phyloP scores from a whole-genome alignment of 2,329 filamentous ascomycete genomes.

The Aureobasidium namibiae region DNA sequence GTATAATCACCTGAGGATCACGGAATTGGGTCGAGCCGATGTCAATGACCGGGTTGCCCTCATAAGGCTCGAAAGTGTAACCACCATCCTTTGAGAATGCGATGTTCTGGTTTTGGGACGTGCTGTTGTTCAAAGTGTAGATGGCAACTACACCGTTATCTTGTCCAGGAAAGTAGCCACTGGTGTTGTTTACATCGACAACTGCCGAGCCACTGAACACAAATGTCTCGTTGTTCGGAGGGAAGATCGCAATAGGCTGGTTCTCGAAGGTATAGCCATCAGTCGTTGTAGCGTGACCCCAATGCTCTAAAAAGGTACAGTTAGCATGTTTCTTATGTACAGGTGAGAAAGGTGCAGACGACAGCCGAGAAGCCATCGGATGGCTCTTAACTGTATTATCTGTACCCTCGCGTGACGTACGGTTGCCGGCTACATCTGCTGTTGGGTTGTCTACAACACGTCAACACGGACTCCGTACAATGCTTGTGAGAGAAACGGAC shows the following conservation, averaged over 20 bases:
- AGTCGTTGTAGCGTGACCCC: constrained; percentile 54
- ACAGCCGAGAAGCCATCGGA: too few species aligned
- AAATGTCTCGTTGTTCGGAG: constrained; percentile 45
- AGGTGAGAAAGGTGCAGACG: too few species aligned
- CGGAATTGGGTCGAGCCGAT: constrained; percentile 51
- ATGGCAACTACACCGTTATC: constrained; percentile 56
- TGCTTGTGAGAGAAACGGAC: constrained; percentile 23
- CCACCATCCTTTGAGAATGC: constrained; percentile 56
- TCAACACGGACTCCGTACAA: not conserved
- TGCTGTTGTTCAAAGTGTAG: constrained; percentile 41
- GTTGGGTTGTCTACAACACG: constrained; percentile 39
- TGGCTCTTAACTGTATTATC: too few species aligned
- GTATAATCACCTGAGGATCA: constrained; percentile 45
- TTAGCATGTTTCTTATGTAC: too few species aligned
- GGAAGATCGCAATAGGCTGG: constrained; percentile 54
- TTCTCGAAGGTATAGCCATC: constrained; percentile 59
- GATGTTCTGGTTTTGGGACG: constrained; percentile 48
- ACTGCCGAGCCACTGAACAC: constrained; percentile 50
- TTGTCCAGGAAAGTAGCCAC: constrained; percentile 55
- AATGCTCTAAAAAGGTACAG: too few species aligned
- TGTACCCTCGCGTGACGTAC: too few species aligned
- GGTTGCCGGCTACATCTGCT: constrained; percentile 44
- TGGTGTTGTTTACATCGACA: constrained; percentile 56
- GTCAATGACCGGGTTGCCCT: constrained; percentile 52
- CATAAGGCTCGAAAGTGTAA: constrained; percentile 53